A percentile compares a stretch with the other conserved stretches of the same genome.
These are phyloP conservation scores for Rhizopus arrhizus DNA, from an alignment of 371 early-diverging fungal genomes.

Conservation along the genomic window DNA sequence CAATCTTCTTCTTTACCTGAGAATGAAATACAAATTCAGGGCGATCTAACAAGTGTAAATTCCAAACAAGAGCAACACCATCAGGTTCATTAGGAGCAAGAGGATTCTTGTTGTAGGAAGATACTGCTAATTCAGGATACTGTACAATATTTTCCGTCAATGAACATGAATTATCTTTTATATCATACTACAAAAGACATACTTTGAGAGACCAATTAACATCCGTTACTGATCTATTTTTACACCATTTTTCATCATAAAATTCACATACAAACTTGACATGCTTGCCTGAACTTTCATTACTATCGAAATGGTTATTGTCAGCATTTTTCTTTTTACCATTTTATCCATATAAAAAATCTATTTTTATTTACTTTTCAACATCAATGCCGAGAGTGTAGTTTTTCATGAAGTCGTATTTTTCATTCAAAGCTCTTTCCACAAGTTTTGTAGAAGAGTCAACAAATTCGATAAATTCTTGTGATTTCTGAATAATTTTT, in stretches of 20 bases:
- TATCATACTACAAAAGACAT: not conserved
- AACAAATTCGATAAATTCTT: constrained; percentile 84
- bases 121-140: constrained; percentile 86
- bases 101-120: constrained; percentile 89
- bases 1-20: constrained; percentile 48
- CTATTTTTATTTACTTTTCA: constrained; percentile 51
- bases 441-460: constrained; percentile 84
- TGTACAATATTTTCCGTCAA: constrained; percentile 19
- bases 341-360: too few species aligned
- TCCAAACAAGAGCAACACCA: constrained; percentile 94
- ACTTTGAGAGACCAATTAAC: constrained; percentile 92
- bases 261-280: constrained; percentile 75
- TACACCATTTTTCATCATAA: constrained; percentile 80
- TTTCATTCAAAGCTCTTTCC: constrained; percentile 88
- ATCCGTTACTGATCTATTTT: constrained; percentile 87
- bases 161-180: too few species aligned
- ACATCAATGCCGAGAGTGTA: constrained; percentile 78
- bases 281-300: constrained; percentile 67
- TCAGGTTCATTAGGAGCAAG: constrained; percentile 88
- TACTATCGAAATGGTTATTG: constrained; percentile 31
- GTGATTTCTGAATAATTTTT: constrained; percentile 68
- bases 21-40: constrained; percentile 95
- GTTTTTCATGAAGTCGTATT: constrained; percentile 91
- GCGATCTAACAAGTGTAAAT: constrained; percentile 79
- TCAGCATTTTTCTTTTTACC: not conserved